Evolutionary conservation across 169 alveolate species (phyloP).

Genomic region (Babesia gibsoni): DNA sequence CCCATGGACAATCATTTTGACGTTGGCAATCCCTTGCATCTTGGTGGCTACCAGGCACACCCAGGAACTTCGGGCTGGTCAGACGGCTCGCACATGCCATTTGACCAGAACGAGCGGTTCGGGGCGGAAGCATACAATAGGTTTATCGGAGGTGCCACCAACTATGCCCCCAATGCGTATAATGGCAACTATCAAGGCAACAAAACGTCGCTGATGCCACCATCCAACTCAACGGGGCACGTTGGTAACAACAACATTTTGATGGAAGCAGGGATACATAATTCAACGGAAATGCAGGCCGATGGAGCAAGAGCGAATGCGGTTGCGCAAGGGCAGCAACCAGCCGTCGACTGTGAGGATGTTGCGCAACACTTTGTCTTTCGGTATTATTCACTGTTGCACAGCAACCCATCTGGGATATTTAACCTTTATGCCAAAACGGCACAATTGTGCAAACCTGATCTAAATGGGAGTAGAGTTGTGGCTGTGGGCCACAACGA

Average conservation of each 20-base stretch:
- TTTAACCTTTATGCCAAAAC: slow-evolving; percentile 39
- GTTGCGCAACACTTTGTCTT: slow-evolving; percentile 55
- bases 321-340: not conserved
- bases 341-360: slow-evolving; percentile 22
- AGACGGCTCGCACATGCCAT: slow-evolving; percentile 34
- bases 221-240: not conserved
- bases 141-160: slow-evolving; percentile 5
- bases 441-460: slow-evolving; percentile 52
- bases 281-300: not conserved
- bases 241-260: not conserved
- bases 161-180: not conserved
- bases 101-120: slow-evolving; percentile 32
- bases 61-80: slow-evolving; percentile 46
- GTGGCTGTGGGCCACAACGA: slow-evolving; percentile 55
- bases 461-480: slow-evolving; percentile 39
- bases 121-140: slow-evolving; percentile 1
- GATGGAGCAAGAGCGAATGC: not conserved
- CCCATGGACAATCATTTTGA: slow-evolving; percentile 26
- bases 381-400: slow-evolving; percentile 53
- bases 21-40: slow-evolving; percentile 28
- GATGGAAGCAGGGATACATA: not conserved
- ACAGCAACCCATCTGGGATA: slow-evolving; percentile 52
- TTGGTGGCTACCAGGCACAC: slow-evolving; percentile 43
- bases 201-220: not conserved
- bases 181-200: not conserved